Base-by-base conservation (phyloP, 2,329 filamentous ascomycete genomes). In the Blastomyces gilchristii region DNA sequence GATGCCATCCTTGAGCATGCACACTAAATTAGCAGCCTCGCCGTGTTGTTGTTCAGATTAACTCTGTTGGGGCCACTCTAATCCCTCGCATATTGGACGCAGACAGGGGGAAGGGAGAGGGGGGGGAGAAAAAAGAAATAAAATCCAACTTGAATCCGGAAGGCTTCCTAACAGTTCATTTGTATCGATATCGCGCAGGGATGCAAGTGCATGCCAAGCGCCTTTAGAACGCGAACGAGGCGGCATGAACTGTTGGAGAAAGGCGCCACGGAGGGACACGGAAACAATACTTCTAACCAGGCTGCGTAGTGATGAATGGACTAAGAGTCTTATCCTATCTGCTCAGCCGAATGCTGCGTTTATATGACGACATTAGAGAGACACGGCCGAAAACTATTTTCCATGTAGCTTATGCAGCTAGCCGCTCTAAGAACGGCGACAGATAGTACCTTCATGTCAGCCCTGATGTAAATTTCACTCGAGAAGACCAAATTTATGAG, bases 111-210 rank as follows among this genome's bases (percentile, higher is more conserved):
- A 11, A 11, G 11, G 47, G 4, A 12, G 18, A 8, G 18, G 22
- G 57, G 57, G 28, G 57, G 43, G 16, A 49, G 25, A 59, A 59
- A 59, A 59, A 59, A 47, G 22, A 9, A 59, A 59, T n/a, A 9
- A 49, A 59, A 49, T 22, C 34, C 6, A 59, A 47, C 14, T 18
- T 6, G 43, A 28, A 43, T 49, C 34, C 41, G 37, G 16, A 25
- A 47, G 31, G 41, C 14, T 47, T 47, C 25, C 39, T 49, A 12
- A 49, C 9, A 14, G 1, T 12, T 28, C 22, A 50, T 8, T 14
- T 61, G 39, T 39, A 62, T 45, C 60, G 50, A 54, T 57, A 62
- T 62, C 34, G n/a, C n/a, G 50, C 60, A 62, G 60, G 60, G 60
- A 62, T 62, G 25, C 11, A 41, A 16, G 14, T 62, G 52, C 60